Base-by-base conservation (phyloP, 805 yeast genomes). In the Wickerhamomyces strasburgensis region DNA sequence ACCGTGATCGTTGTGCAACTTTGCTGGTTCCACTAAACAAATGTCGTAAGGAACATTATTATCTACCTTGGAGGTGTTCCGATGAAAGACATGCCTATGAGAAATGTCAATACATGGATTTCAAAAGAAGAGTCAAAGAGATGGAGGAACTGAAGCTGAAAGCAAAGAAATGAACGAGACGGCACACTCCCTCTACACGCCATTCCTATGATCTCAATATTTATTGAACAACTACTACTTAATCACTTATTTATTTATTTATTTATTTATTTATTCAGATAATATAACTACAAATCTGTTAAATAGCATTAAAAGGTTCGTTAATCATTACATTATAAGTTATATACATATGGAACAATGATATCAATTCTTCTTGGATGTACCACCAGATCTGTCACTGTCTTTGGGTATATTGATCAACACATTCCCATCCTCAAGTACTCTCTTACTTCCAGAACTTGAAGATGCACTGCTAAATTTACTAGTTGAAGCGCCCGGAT, bases 81-180 rank as follows among this genome's bases (percentile, higher is more conserved):
- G 81, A 81, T 46, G 86, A 81, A 64, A 77, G 87, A 58, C 94
- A 86, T 51, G 78, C 70, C 29, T 86, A 88, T 70, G 95, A 85
- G 60, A 83, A 83, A 57, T 85, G 95, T 60, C 84, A 85, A 62
- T 82, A 82, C 58, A 61, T 79, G 60, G 95, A 86, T 57, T 84
- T 81, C 66, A 72, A 78, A 58, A 75, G 93, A 66, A 75, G 95
- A 62, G 84, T 82, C 40, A 69, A 77, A 56, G 89, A 82, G 63
- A 67, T 83, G 59, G 73, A 76, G 53, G 70, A 69, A 40, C 62
- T 70, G 48, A 80, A 57, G 56, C 28, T 23, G 27, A 38, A 36
- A 13, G 37, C 33, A 14, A 23, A 16, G 19, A 35, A 25, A 29
- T 21, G 14, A 19, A 14, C 19, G 8, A 8, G 29, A n/a, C 29